Base-by-base conservation (phyloP, 768 basidiomycete genomes). In the Suillus bovinus region DNA sequence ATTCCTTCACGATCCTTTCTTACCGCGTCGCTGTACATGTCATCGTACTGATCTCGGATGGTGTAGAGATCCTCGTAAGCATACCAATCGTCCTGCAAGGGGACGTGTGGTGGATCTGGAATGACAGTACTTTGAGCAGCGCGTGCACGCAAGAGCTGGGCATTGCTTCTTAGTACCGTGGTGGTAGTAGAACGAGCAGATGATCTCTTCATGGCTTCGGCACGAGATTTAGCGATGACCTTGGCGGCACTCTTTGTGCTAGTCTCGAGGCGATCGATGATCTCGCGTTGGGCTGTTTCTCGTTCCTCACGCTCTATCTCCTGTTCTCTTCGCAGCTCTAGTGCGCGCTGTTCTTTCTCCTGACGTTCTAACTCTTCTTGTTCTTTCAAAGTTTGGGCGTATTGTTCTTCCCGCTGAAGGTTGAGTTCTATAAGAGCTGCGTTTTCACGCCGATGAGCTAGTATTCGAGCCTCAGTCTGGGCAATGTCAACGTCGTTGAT, bases 401-500 rank as follows among this genome's bases (percentile, higher is more conserved):
- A 91, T 17, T 88, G 85, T 69, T 91, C 90, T 56, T 93, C 91
- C 39, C 91, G 86, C 67, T 91, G 89, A 33, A 86, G 74, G 75
- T 99, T 99, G 56, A 90, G 82, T 65, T 92, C 89, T 57, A 94
- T 98, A 29, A 90, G 78, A 0, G 86, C 84, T 2, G 90, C 89
- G 69, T 98, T 98, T 68, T 92, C 89, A 29, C 81, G 83, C 46
- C 89, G 88, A 74, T 92, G 93, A 47, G 82, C 81, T 3, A 84
- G 82, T 64, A 99, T 91, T 22, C 91, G 87, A 8, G 85, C 86
- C 77, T 99, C 95, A 0, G 95, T 98, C 67, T 86, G 81, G 6
- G 83, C 74, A 24, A 94, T 72, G 62, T 97, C 89, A 50, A 96
- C 84, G 33, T 93, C 91, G 66, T 97, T 89, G 61, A 98, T 94